Percentiles rank a stretch among this genome's conserved stretches.
These are phyloP conservation scores for Royoungia palumana DNA, from an alignment of 768 basidiomycete species.

Conservation along the genomic window DNA sequence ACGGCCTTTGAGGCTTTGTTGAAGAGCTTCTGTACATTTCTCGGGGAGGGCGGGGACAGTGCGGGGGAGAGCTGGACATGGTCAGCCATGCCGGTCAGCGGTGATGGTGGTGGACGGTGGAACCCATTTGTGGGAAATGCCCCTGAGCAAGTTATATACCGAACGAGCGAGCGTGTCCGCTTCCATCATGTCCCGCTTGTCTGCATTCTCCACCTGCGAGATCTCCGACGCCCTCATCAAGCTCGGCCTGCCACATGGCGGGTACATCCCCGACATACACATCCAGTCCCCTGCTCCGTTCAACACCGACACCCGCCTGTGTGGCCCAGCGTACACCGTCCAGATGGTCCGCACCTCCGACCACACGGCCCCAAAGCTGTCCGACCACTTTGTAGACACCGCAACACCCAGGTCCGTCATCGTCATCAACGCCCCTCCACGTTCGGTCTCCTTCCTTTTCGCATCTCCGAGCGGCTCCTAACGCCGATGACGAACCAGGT, in stretches of 20 bases:
- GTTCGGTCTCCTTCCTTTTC: conserved; percentile 41
- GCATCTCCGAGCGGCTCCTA: background rate
- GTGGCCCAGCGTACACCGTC: conserved; percentile 86
- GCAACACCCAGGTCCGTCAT: conserved; percentile 62
- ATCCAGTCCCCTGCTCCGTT: conserved; percentile 38
- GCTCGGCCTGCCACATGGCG: conserved; percentile 66
- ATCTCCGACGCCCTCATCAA: conserved; percentile 88
- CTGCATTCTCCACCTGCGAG: conserved; percentile 69
- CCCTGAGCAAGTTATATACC: background rate
- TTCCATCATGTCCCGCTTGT: background rate
- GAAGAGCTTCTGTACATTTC: conserved; percentile 33
- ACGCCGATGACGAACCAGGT: conserved; percentile 38
- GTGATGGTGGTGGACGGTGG: background rate
- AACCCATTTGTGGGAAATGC: conserved; percentile 2
- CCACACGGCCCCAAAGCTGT: conserved; percentile 56
- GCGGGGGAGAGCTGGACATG: conserved; percentile 9
- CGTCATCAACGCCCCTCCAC: conserved; percentile 69
- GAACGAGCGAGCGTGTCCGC: no score
- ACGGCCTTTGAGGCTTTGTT: conserved; percentile 51
- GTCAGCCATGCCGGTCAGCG: conserved; percentile 6
- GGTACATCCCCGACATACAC: conserved; percentile 76
- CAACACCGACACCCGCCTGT: conserved; percentile 43
- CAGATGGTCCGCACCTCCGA: conserved; percentile 68
- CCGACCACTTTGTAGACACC: conserved; percentile 80
- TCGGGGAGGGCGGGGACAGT: conserved; percentile 8